phyloP scores from a whole-genome alignment of 495 filamentous ascomycete species.

The Monascus purpureus region DNA sequence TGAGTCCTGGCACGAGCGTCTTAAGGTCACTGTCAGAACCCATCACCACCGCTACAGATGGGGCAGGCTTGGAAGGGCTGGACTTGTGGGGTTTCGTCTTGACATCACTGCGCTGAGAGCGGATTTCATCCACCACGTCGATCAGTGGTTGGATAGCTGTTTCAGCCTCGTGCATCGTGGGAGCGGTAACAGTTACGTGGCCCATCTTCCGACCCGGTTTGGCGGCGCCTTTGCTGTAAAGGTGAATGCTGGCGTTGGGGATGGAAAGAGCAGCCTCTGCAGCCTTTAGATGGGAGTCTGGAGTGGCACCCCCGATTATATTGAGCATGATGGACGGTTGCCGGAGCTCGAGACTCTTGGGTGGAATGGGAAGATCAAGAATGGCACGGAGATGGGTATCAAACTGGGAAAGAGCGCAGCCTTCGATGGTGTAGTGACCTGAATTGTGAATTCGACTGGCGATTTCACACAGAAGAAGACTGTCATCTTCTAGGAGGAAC shows the following conservation, averaged over 20 bases:
- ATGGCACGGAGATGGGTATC: conserved; percentile 82
- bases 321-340: conserved; percentile 88
- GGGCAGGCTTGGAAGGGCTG: conserved; percentile 25
- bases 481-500: conserved; percentile 72
- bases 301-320: conserved; percentile 66
- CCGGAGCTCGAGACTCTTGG: conserved; percentile 43
- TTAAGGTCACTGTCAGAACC: conserved; percentile 89
- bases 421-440: conserved; percentile 95
- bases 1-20: conserved; percentile 59
- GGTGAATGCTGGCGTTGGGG: conserved; percentile 55
- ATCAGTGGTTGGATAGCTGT: conserved; percentile 53
- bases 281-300: conserved; percentile 55
- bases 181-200: conserved; percentile 66
- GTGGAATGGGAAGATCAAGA: conserved; percentile 57
- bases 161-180: conserved; percentile 60
- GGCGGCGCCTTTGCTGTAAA: conserved; percentile 81
- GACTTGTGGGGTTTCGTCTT: conserved; percentile 24
- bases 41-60: conserved; percentile 77
- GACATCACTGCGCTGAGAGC: conserved; percentile 39
- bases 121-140: conserved; percentile 47
- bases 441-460: conserved; percentile 95
- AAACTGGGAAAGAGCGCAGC: conserved; percentile 79
- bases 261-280: conserved; percentile 48
- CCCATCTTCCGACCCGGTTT: conserved; percentile 89
- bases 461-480: conserved; percentile 76